Evolutionary conservation across 495 filamentous ascomycete species (phyloP).

Genomic region (Lasiosphaeria miniovina): DNA sequence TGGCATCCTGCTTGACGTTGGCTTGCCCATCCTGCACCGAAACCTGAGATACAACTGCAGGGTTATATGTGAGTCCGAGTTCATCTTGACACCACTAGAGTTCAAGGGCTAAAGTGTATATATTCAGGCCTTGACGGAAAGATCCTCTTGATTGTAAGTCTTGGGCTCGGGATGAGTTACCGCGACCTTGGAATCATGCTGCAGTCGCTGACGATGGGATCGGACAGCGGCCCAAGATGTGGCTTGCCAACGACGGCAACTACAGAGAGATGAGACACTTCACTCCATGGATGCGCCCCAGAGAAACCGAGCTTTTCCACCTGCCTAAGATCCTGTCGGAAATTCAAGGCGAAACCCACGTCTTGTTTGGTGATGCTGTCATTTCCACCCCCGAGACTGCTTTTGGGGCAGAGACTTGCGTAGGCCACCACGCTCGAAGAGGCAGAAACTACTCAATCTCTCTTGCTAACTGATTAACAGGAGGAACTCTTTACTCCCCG

Average conservation of each 20-base stretch:
- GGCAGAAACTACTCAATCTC: too few species aligned
- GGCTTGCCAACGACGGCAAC: constrained; percentile 76
- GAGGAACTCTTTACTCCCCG: constrained; percentile 76
- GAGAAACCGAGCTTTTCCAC: constrained; percentile 66
- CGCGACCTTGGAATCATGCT: neutral
- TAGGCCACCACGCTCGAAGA: too few species aligned
- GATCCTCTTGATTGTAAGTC: constrained; percentile 60
- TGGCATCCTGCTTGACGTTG: constrained; percentile 78
- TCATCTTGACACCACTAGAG: neutral
- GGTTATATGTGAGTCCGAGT: constrained; percentile 45
- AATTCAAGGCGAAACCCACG: constrained; percentile 57
- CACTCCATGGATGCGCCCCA: constrained; percentile 42
- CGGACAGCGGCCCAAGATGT: constrained; percentile 67
- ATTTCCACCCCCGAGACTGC: constrained; percentile 70
- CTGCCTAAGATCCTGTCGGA: constrained; percentile 63
- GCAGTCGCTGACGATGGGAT: neutral
- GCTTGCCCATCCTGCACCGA: constrained; percentile 64
- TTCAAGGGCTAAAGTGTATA: neutral
- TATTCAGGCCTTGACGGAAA: constrained; percentile 52
- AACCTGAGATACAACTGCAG: constrained; percentile 74
- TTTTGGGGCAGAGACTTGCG: constrained; percentile 69
- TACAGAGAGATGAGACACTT: constrained; percentile 70
- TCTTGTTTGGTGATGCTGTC: constrained; percentile 74
- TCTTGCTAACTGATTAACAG: constrained; percentile 1
- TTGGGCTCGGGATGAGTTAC: neutral